Conservation (phyloP, 164 flowering plant genomes). For the Vitis vinifera region ASM3070453v1 NC_081814.1:23625501-23626000, state of each 20-base stretch:
- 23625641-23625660: conserved; percentile 17
- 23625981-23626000: conserved; percentile 70
- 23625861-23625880: conserved; percentile 32
- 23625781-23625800: too few relatives aligned
- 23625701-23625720: conserved; percentile 29
- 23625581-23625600: neutral
- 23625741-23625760: conserved; percentile 2
- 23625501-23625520: conserved; percentile 1
- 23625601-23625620: neutral
- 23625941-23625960: conserved; percentile 66
- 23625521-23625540: neutral
- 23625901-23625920: conserved; percentile 45
- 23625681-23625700: conserved; percentile 19
- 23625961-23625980: conserved; percentile 74
- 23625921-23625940: conserved; percentile 89
- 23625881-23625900: conserved; percentile 26
- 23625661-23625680: conserved; percentile 12
- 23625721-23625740: conserved; percentile 13
- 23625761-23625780: neutral
- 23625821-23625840: neutral
- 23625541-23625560: too few relatives aligned
- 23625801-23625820: conserved; percentile 1
- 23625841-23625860: neutral
- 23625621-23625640: neutral
- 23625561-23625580: too few relatives aligned